Evolutionary conservation across 176 grass and related monocot species (phyloP), one percentile per base, ranked within the genome.

Genomic region (Aegilops sharonensis): DNA sequence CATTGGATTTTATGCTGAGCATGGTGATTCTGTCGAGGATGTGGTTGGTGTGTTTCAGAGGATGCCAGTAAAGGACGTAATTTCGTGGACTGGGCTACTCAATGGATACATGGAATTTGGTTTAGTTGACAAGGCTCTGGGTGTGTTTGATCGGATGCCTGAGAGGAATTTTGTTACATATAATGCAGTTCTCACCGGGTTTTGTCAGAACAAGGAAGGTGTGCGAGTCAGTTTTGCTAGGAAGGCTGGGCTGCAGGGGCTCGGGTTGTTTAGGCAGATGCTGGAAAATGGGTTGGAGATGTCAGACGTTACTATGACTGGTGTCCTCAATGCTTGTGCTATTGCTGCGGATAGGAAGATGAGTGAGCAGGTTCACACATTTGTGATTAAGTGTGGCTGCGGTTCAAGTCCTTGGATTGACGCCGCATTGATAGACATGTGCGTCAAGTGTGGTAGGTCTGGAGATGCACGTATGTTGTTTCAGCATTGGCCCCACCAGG

Each of bases 51-150:
- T 92, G 68, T 94, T 94, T 79, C 70, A 90, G 82, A 70, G 82
- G 66, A 92, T 94, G 93, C 90, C 85, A 2, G 79, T 81, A 34
- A 92, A 86, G 74, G 90, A 94, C 35, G 90, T 92, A 64, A 88
- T 90, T 45, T 88, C 93, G 0, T 94, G 93, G 93, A 94, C 93
- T 1, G 87, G 90, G 17, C 30, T 94, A 63, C 93, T 94, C 66
- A 90, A 72, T 23, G 93, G 88, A 13, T 94, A 85, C 61, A 90
- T 94, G 93, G 90, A 92, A 57, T 94, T 94, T 24, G 93, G 93
- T 15, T 36, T 92, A 6, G 87, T 92, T 0, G 90, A 90, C 63
- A 88, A 87, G 42, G 93, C 90, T 6, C 24, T 94, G 32, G 79
- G 91, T 4, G 79, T 94, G 77, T 94, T 94, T 70, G 78, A 90